Base-by-base conservation (phyloP, 1,284 basidiomycete species). In the Omphalotus olearius region DNA sequence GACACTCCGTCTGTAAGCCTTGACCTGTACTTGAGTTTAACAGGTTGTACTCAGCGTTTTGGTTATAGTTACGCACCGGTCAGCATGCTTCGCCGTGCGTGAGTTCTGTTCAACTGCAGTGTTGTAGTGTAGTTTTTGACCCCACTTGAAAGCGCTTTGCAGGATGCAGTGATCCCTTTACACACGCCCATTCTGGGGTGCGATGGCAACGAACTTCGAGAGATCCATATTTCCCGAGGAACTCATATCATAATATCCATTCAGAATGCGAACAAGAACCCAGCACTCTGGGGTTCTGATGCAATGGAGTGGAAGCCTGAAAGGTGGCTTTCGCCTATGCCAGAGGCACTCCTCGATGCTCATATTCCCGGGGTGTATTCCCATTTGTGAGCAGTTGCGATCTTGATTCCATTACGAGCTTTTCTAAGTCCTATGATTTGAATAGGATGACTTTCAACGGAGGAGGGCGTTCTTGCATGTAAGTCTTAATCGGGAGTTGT, bases 11-110 rank as follows among this genome's bases (percentile, higher is more conserved):
- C 47, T 70, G 61, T 66, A 38, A 47, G 64, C 53, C 6, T 11
- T 43, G 44, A 6, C 30, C 20, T 16, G 16, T 7, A 14, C 9
- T 20, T 11, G 9, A 10, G 25, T 28, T 72, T 69, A 30, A 66
- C 66, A 7, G 56, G 28, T 4, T 20, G 23, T 7, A 14, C 28
- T 75, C 1, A 63, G 71, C 18, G 68, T 73, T 55, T 67, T 65
- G 41, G 70, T 65, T 4, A 48, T 62, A 49, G 73, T 70, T 51
- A 74, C 71, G 4, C 68, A 68, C 1, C 67, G 69, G 3, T 50
- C 4, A 13, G 40, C 2, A 43, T 20, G 10, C 20, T 44, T 10
- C 7, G 14, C 16, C 39, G 48, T 9, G 30, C 37, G 48, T 50
- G 17, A 41, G 47, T 42, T 37, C 14, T 28, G 7, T 28, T 48